Base-by-base conservation (phyloP, 169 alveolate species). In the Plasmodium reichenowi region DNA sequence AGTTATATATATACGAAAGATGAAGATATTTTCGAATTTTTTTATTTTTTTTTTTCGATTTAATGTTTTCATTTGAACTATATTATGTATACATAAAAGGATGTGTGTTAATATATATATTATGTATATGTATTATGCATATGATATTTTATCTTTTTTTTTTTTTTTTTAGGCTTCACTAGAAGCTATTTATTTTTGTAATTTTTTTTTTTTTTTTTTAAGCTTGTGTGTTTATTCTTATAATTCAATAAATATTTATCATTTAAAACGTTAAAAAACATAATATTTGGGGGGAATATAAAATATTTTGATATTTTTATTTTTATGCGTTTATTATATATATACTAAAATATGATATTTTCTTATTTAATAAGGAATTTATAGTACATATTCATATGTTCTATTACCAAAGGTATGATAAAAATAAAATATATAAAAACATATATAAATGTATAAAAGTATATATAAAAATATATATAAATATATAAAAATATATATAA, bases 101-200 rank as follows among this genome's bases (percentile, higher is more conserved):
- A 48, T 76, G 64, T 50, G 67, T 64, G 43, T 45, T 15, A 17
- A 80, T 80, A 47, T 68, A 80, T 32, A 66, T 66, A 32, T 32
- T 50, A 43, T 47, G 17, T 80, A 38, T 38, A 38, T 38, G 9
- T 38, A 38, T 38, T 38, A 38, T 38, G 47, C 47, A 38, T 38
- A 38, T 38, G 47, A 38, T 38, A 3, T 38, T 38, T 38, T 38
- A 38, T 38, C 10, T 38, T 17, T 67, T 67, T 59, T 52, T 22
- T 10, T 67, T 67, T 62, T 29, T 62, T 76, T 48, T 78, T 78
- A 70, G 83, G 91, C 91, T 83, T 67, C 83, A 67, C 83, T 83
- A 83, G 86, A 68, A 70, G 86, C 91, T 59, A 70, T 70, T 70
- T 22, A 56, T 58, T 70, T 70, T 38, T 70, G 47, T 59, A 29